Evolutionary conservation across 2,329 filamentous ascomycete genomes (phyloP), one percentile per base, ranked within the genome.

Genomic region (Pyrenophora seminiperda): DNA sequence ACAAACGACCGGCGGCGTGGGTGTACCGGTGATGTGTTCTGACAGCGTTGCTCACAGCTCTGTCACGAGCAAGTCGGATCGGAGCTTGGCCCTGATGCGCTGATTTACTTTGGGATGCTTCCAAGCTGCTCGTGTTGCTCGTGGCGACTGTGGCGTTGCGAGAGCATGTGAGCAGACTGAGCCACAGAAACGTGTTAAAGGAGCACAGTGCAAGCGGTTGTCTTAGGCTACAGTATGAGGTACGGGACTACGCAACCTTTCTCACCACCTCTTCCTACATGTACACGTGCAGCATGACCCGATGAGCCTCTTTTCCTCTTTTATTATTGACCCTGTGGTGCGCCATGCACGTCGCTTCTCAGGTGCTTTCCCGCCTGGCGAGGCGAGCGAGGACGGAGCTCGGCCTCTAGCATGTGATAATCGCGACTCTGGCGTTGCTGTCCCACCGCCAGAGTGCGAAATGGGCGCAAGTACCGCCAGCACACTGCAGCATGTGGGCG

Each of bases 221-320:
- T 41, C n/a, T 38, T 19, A 10, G 38, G 19, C 36, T n/a, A n/a
- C 20, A 19, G 20, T 33, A 30, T n/a, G 29, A 18, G 37, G 24
- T 24, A 24, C 24, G 24, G 10, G 10, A 27, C 24, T 27, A 27
- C 10, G 34, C 47, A 17, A 45, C 32, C 5, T 20, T 31, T 38
- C 40, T 30, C 29, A 24, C 34, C 24, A 41, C 17, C 13, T 34
- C 29, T 24, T 27, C 41, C 20, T 48, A 24, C 20, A 22, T 7
- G 46, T 48, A 24, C 20, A 22, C 10, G 46, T 34, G 11, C 45
- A 40, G 6, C 30, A 69, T 68, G 61, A 44, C 56, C 59, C 59
- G 47, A 74, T 75, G 73, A 75, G 66, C 61, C 56, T 74, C 47
- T 65, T 76, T 33, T 71, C 71, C 39, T 73, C 72, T 11, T 73